phyloP scores from a whole-genome alignment of 306 rosid species.

The Prunus kanzakura region DNA sequence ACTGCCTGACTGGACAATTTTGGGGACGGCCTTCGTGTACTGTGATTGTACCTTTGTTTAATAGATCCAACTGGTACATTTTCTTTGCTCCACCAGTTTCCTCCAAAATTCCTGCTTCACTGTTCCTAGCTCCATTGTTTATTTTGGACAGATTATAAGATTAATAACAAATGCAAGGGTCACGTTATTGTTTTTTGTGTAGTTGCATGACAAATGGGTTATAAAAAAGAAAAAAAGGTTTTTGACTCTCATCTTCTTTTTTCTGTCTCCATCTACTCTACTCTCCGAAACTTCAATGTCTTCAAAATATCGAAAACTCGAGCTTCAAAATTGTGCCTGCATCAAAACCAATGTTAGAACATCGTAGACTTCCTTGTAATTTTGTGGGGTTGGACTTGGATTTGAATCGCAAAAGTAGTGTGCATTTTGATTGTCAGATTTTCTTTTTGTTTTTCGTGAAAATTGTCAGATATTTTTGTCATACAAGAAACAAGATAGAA shows the following conservation, averaged over 20 bases:
- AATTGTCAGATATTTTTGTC: too few species aligned
- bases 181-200: background rate
- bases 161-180: background rate
- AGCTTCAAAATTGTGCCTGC: background rate
- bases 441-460: too few species aligned
- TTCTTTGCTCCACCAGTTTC: background rate
- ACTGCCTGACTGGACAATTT: background rate
- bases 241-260: background rate
- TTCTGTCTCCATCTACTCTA: background rate
- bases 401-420: too few species aligned
- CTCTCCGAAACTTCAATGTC: background rate
- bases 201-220: background rate
- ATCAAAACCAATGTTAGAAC: background rate
- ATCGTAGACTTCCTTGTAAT: background rate
- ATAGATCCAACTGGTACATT: background rate
- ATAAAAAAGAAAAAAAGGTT: background rate
- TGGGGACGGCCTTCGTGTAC: background rate
- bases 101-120: background rate
- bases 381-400: too few species aligned
- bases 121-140: constrained; percentile 5
- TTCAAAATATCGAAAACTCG: background rate
- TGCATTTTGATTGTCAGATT: too few species aligned
- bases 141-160: background rate
- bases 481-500: too few species aligned
- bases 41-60: background rate